phyloP scores from a whole-genome alignment of 2,329 filamentous ascomycete genomes.

The Ceratocystis huliohia region DNA sequence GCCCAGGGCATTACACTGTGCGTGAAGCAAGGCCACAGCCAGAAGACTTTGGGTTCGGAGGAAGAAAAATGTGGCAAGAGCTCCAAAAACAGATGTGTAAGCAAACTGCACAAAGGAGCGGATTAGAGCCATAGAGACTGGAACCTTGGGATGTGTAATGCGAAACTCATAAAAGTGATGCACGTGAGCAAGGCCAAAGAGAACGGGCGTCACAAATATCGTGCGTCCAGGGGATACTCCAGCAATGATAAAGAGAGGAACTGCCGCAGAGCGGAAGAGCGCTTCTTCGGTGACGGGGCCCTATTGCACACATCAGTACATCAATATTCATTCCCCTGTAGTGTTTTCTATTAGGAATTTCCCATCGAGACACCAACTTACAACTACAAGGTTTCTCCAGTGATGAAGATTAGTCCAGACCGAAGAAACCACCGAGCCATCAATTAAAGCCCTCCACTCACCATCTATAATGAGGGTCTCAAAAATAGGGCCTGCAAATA shows the following conservation, averaged over 20 bases:
- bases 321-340: neutral
- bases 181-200: slow-evolving; percentile 86
- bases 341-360: slow-evolving; percentile 1
- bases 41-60: slow-evolving; percentile 71
- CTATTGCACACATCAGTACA: slow-evolving; percentile 15
- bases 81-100: slow-evolving; percentile 88
- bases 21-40: slow-evolving; percentile 63
- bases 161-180: slow-evolving; percentile 96
- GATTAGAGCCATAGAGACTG: slow-evolving; percentile 48
- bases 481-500: slow-evolving; percentile 78
- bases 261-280: slow-evolving; percentile 76
- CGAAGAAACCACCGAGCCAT: slow-evolving; percentile 42
- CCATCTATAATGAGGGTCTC: slow-evolving; percentile 63
- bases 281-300: slow-evolving; percentile 86
- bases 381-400: slow-evolving; percentile 78
- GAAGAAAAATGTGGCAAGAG: slow-evolving; percentile 82
- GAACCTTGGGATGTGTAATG: slow-evolving; percentile 60
- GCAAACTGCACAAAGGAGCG: slow-evolving; percentile 71
- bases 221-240: slow-evolving; percentile 44
- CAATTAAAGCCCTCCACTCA: slow-evolving; percentile 52
- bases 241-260: slow-evolving; percentile 69
- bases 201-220: slow-evolving; percentile 70
- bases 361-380: slow-evolving; percentile 34
- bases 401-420: slow-evolving; percentile 61
- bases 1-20: slow-evolving; percentile 87